Evolutionary conservation across 1,284 basidiomycete genomes (phyloP).

Genomic region (Tilletiopsis washingtonensis): DNA sequence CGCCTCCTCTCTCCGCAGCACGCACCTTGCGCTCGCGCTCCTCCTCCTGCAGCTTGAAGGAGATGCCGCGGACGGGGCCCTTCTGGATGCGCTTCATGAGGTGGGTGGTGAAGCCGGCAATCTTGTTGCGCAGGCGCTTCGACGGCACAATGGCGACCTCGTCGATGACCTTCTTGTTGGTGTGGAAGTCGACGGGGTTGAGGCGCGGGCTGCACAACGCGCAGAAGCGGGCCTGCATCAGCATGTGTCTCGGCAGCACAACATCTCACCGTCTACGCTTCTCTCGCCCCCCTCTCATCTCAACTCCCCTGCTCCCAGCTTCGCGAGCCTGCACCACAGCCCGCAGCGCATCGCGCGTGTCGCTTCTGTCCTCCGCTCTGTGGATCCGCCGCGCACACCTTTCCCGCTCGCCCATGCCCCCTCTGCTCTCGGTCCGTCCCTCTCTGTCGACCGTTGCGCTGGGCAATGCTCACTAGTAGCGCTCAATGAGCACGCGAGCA

Average conservation of each 20-base stretch:
- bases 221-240: no score
- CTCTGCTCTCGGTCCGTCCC: no score
- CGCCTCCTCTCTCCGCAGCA: not conserved
- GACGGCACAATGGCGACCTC: slow-evolving; percentile 85
- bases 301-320: no score
- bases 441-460: no score
- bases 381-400: no score
- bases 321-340: no score
- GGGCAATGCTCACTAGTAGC: slow-evolving; percentile 73
- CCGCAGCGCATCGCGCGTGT: no score
- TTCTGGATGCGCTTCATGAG: slow-evolving; percentile 99
- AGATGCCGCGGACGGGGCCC: slow-evolving; percentile 98
- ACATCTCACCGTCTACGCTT: no score
- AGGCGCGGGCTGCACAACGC: slow-evolving; percentile 36
- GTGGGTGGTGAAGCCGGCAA: slow-evolving; percentile 98
- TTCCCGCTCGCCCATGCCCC: no score
- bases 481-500: slow-evolving; percentile 97
- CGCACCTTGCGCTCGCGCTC: slow-evolving; percentile 90
- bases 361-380: no score
- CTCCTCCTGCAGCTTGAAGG: slow-evolving; percentile 99
- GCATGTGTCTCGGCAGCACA: no score
- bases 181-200: slow-evolving; percentile 52
- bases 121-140: slow-evolving; percentile 99
- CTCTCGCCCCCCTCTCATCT: no score
- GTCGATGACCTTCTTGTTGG: slow-evolving; percentile 99